phyloP scores from a whole-genome alignment of 371 early-diverging fungal species.

The Dinochytrium kinnereticum region DNA sequence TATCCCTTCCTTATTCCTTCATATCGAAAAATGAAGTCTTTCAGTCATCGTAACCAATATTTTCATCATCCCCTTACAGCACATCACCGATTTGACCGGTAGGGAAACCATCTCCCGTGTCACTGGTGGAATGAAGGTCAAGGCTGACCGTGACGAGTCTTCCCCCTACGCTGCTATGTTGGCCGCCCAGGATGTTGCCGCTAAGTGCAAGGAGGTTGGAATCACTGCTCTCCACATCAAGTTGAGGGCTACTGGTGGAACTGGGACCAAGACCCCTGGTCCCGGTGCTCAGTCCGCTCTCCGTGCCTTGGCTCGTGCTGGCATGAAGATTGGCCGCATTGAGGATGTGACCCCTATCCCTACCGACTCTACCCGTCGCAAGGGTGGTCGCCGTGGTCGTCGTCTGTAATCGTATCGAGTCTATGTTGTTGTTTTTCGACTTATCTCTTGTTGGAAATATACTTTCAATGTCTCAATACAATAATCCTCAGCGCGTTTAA shows the following conservation, averaged over 20 bases:
- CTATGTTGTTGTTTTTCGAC: not conserved
- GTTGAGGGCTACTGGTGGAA: slow-evolving; percentile 99
- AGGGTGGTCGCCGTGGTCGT: slow-evolving; percentile 99
- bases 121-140: slow-evolving; percentile 99
- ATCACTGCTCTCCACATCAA: slow-evolving; percentile 99
- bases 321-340: slow-evolving; percentile 98
- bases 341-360: slow-evolving; percentile 99
- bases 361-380: slow-evolving; percentile 98
- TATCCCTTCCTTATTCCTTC: not conserved
- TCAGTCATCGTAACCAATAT: no score
- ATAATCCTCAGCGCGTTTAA: no score
- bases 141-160: slow-evolving; percentile 99
- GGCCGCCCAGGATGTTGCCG: slow-evolving; percentile 99
- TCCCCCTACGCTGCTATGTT: slow-evolving; percentile 99
- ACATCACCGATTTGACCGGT: slow-evolving; percentile 99
- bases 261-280: slow-evolving; percentile 99
- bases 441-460: no score
- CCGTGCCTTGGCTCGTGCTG: slow-evolving; percentile 99
- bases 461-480: no score
- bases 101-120: slow-evolving; percentile 99
- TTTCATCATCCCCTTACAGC: slow-evolving; percentile 43
- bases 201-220: slow-evolving; percentile 98
- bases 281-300: slow-evolving; percentile 99
- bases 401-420: slow-evolving; percentile 81
- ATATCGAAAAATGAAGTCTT: not conserved